Conservation (phyloP, 805 yeast genomes). For the Lipomyces starkeyi region DNA sequence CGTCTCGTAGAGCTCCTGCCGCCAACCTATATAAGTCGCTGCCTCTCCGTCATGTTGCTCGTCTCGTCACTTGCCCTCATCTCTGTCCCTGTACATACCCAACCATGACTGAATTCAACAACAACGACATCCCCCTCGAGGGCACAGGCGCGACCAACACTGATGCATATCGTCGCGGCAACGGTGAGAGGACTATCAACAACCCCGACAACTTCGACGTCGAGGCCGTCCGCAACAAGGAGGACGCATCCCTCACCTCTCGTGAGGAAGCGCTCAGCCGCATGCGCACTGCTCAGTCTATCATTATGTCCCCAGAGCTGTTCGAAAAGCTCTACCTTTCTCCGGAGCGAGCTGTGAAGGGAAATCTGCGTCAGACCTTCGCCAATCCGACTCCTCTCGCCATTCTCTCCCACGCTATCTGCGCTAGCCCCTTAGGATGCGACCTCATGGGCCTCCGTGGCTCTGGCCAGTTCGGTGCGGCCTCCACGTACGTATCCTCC, state of each 20-base stretch:
- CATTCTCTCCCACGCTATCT: conserved; percentile 30
- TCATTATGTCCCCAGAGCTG: conserved; percentile 38
- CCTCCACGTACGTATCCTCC: conserved; percentile 20
- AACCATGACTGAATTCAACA: too few species aligned
- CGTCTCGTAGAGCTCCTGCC: too few species aligned
- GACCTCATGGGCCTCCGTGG: conserved; percentile 38
- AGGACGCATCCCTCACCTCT: conserved; percentile 10
- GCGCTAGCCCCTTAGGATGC: conserved; percentile 34
- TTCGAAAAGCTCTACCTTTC: conserved; percentile 38
- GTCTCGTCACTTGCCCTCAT: too few species aligned
- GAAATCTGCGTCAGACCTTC: conserved; percentile 35
- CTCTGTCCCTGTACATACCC: too few species aligned
- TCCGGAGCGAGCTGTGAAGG: conserved; percentile 32
- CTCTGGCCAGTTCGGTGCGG: conserved; percentile 38
- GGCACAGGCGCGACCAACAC: too few species aligned
- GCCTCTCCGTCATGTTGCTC: too few species aligned
- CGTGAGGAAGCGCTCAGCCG: conserved; percentile 35
- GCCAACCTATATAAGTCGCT: too few species aligned
- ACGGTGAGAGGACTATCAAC: neutral
- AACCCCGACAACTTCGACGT: conserved; percentile 17
- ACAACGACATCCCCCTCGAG: too few species aligned
- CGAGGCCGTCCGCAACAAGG: conserved; percentile 27
- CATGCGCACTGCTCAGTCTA: conserved; percentile 35
- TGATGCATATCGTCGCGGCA: too few species aligned
- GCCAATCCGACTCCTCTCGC: conserved; percentile 39